phyloP scores from a whole-genome alignment of 2,329 filamentous ascomycete genomes.

The Berkeleyomyces rouxiae region DNA sequence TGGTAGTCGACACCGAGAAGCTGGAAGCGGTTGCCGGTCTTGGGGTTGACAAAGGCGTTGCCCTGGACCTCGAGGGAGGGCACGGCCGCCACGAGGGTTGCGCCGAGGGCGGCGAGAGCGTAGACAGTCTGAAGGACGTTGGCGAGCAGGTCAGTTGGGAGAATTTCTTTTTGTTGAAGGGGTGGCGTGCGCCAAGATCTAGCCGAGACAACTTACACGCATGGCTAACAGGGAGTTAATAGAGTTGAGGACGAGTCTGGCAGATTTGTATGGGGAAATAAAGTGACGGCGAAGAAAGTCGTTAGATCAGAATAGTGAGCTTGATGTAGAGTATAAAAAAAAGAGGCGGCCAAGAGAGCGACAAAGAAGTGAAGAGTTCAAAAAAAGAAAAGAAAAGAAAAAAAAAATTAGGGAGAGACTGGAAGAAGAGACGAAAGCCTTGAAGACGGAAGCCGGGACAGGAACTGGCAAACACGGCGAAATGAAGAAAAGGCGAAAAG shows the following conservation, averaged over 20 bases:
- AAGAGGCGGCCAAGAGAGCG: constrained; percentile 13
- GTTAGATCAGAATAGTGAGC: background rate
- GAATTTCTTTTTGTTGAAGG: background rate
- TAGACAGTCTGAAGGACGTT: background rate
- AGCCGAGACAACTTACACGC: constrained; percentile 11
- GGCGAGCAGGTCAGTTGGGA: background rate
- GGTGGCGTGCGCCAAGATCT: background rate
- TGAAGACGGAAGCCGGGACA: constrained; percentile 1
- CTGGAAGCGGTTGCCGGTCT: constrained; percentile 44
- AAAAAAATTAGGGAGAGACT: background rate
- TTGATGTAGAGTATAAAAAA: background rate
- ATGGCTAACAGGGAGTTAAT: constrained; percentile 1
- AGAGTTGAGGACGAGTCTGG: background rate
- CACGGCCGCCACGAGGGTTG: constrained; percentile 38
- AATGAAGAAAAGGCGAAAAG: background rate
- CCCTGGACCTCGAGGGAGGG: constrained; percentile 39
- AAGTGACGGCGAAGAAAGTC: background rate
- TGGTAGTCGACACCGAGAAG: constrained; percentile 54
- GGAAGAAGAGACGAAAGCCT: background rate
- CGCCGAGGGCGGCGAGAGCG: constrained; percentile 34
- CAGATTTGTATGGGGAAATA: too few relatives aligned
- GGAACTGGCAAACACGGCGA: background rate
- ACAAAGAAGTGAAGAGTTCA: constrained; percentile 14
- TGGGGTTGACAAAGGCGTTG: constrained; percentile 42
- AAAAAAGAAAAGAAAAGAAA: constrained; percentile 9